Conservation (phyloP, 1,139 yeast genomes). For the Tardiomyces depauwii region DNA sequence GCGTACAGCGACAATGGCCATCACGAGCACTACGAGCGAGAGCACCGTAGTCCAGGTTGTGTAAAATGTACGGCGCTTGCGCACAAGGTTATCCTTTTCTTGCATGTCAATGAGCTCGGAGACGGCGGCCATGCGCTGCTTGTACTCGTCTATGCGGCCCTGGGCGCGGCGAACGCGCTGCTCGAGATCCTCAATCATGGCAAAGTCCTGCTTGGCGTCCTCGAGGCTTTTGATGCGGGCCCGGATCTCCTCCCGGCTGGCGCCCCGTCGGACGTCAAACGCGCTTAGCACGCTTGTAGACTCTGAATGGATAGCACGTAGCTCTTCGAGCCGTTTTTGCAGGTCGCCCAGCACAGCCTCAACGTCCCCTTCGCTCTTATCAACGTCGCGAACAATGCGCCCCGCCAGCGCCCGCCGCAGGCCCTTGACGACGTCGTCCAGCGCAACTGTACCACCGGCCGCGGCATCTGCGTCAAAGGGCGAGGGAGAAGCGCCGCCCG, state of each 20-base stretch:
- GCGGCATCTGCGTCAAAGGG: neutral
- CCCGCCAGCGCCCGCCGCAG: neutral
- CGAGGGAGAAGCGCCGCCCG: no score
- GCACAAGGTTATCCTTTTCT: slow-evolving; percentile 14
- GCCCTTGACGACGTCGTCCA: neutral
- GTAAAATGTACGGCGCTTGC: slow-evolving; percentile 18
- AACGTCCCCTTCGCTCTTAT: neutral
- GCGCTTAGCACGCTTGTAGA: neutral
- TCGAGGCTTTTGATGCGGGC: slow-evolving; percentile 6
- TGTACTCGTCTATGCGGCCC: slow-evolving; percentile 15
- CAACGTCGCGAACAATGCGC: neutral
- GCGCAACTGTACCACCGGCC: neutral
- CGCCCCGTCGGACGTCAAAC: neutral
- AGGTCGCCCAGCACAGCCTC: neutral
- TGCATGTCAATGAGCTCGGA: slow-evolving; percentile 12
- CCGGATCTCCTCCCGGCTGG: neutral
- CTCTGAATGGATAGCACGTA: neutral
- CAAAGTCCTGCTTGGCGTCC: slow-evolving; percentile 10
- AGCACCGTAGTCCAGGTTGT: slow-evolving; percentile 20
- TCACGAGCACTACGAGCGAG: slow-evolving; percentile 21
- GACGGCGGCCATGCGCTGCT: slow-evolving; percentile 11
- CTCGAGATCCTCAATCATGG: slow-evolving; percentile 13
- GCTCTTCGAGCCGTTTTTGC: neutral
- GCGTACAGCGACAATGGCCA: slow-evolving; percentile 12
- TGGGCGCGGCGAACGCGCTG: slow-evolving; percentile 12